These are phyloP conservation scores for Hypoxylon fuscum DNA, from an alignment of 495 filamentous ascomycete species.

Conservation along the genomic window DNA sequence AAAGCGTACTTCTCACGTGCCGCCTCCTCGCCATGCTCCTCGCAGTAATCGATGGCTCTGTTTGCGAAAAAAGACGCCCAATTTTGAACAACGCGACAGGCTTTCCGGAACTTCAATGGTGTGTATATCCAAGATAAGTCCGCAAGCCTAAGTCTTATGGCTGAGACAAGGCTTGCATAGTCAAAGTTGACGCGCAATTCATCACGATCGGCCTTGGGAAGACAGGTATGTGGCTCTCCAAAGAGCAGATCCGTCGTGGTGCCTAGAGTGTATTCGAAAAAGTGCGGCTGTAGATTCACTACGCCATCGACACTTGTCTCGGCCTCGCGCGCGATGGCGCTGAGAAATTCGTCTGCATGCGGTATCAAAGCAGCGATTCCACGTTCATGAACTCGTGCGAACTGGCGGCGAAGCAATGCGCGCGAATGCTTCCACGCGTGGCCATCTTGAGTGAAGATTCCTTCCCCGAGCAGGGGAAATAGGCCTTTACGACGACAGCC, in stretches of 20 bases:
- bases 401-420: slow-evolving; percentile 64
- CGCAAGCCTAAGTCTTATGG: slow-evolving; percentile 54
- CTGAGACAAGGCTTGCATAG: slow-evolving; percentile 36
- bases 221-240: slow-evolving; percentile 50
- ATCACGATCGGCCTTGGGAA: slow-evolving; percentile 36
- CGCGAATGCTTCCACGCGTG: slow-evolving; percentile 62
- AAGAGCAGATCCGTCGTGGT: slow-evolving; percentile 58
- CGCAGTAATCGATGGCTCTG: slow-evolving; percentile 39
- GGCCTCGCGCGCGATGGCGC: slow-evolving; percentile 34
- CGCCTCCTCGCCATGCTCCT: slow-evolving; percentile 30
- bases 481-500: slow-evolving; percentile 44
- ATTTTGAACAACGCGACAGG: slow-evolving; percentile 46
- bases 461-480: slow-evolving; percentile 57
- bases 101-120: slow-evolving; percentile 53
- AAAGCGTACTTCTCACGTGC: slow-evolving; percentile 48
- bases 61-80: slow-evolving; percentile 43
- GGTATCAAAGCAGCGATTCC: slow-evolving; percentile 34
- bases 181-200: slow-evolving; percentile 40
- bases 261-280: slow-evolving; percentile 60
- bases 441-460: slow-evolving; percentile 66
- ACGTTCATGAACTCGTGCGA: slow-evolving; percentile 46
- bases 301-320: slow-evolving; percentile 21
- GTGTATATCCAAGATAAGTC: slow-evolving; percentile 59
- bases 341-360: slow-evolving; percentile 57
- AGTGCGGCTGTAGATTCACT: slow-evolving; percentile 60